Base-by-base conservation (phyloP, 2,329 filamentous ascomycete genomes). In the Cyphellophora attinorum region DNA sequence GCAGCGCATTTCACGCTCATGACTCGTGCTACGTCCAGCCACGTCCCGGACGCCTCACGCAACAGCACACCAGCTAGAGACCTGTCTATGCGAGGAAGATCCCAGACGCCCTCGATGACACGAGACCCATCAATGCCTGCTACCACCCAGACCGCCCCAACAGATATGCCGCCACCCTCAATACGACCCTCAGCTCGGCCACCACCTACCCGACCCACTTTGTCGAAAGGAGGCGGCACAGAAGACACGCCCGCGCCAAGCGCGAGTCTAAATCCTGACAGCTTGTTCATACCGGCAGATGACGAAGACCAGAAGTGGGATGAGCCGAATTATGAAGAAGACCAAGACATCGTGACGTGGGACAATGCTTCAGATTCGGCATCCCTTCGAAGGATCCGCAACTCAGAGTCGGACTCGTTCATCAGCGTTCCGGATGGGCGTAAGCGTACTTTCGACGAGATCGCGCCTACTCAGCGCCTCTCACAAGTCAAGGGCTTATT, bases 1-100 rank as follows among this genome's bases (percentile, higher is more conserved):
- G 51, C 62, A 25, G 70, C 72, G 44, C 70, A 78, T 37, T 79
- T 76, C 48, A 79, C 72, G 2, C 57, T 80, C 27, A 79, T 79
- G 76, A 80, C 76, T 13, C 68, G 67, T 37, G 76, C 75, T 19
- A 71, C 76, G 34, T 60, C 62, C 44, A 59, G 53, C 12, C 52
- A 56, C 16, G 49, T 54, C 4, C 58, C 64, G 4, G 51, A 44
- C 19, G 62, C 57, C 35, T 65, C 58, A 37, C 57, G 19, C 6
- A 11, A 6, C 11, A 27, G 37, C 19, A 48, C 47, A 6, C 42
- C 52, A 40, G 59, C 53, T 31, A 52, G 53, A 15, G 52, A 62
- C 35, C 44, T 63, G 14, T 62, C 60, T 15, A 56, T 62, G 32
- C 57, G 56, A 33, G 55, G 54, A 48, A 55, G 51, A 34, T 61